Evolutionary conservation across 371 early-diverging fungal species (phyloP).

Genomic region (Rhizopus delemar): DNA sequence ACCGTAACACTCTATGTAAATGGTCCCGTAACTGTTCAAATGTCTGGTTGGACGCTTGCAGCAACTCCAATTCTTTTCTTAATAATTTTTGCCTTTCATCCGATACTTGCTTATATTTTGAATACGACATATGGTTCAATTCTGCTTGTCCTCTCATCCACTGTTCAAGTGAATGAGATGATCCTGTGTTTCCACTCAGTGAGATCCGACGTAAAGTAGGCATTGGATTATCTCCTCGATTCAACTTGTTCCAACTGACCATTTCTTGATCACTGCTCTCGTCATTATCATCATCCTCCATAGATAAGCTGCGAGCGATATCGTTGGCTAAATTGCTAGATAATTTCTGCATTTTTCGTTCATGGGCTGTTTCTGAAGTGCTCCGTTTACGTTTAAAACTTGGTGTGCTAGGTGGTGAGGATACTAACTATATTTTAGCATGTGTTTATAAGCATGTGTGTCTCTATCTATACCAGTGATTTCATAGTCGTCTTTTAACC

Average conservation of each 20-base stretch:
- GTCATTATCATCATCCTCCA: constrained; percentile 25
- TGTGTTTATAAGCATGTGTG: neutral
- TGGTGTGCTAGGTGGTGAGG: constrained; percentile 14
- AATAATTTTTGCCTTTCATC: constrained; percentile 20
- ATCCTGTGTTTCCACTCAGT: constrained; percentile 13
- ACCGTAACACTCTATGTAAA: constrained; percentile 28
- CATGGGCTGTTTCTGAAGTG: constrained; percentile 34
- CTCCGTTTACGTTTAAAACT: constrained; percentile 45
- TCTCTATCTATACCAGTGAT: constrained; percentile 16
- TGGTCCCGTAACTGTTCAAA: constrained; percentile 32
- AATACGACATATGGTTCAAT: constrained; percentile 9
- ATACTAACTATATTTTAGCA: neutral
- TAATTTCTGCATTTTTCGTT: constrained; percentile 45
- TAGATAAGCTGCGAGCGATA: constrained; percentile 44
- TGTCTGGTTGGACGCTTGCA: constrained; percentile 29
- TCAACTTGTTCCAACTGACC: neutral
- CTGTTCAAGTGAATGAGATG: constrained; percentile 15
- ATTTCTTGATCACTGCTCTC: neutral
- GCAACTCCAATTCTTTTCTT: constrained; percentile 28
- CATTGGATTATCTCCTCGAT: constrained; percentile 18
- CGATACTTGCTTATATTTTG: constrained; percentile 15
- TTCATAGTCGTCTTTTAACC: constrained; percentile 10
- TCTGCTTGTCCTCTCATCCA: constrained; percentile 27
- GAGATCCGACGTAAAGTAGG: constrained; percentile 29
- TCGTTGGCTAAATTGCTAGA: constrained; percentile 46